phyloP scores from a whole-genome alignment of 2,329 filamentous ascomycete genomes.

The Calonectria montana region DNA sequence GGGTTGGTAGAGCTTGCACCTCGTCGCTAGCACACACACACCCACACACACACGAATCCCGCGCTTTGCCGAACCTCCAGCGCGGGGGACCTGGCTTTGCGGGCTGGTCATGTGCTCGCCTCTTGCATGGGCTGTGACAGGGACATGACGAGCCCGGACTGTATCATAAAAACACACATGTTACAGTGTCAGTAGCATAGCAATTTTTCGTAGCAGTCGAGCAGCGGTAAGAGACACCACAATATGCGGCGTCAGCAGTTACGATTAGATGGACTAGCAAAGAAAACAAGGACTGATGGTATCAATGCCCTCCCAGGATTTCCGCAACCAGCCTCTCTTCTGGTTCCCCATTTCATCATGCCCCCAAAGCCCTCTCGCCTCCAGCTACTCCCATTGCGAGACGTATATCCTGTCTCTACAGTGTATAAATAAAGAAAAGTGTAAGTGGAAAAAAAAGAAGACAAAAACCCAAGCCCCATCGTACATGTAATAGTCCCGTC shows the following conservation, averaged over 20 bases:
- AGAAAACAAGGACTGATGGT: background rate
- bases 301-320: background rate
- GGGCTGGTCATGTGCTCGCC: constrained; percentile 35
- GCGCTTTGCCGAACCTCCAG: constrained; percentile 39
- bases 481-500: constrained; percentile 4
- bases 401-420: constrained; percentile 8
- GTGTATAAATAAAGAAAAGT: background rate
- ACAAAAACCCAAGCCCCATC: background rate
- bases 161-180: background rate
- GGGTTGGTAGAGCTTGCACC: background rate
- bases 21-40: too few species aligned
- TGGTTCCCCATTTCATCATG: background rate
- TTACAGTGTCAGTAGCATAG: background rate
- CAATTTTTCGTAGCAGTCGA: background rate
- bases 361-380: background rate
- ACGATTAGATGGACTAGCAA: background rate
- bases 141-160: background rate
- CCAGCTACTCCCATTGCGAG: background rate
- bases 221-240: background rate
- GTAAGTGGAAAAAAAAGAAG: background rate
- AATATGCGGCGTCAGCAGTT: background rate
- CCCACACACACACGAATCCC: constrained; percentile 28
- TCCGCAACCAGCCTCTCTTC: background rate
- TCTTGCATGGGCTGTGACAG: constrained; percentile 9
- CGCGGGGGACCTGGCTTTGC: constrained; percentile 27